Evolutionary conservation across 2,329 filamentous ascomycete species (phyloP).

Genomic region (Stagonosporopsis tanaceti): DNA sequence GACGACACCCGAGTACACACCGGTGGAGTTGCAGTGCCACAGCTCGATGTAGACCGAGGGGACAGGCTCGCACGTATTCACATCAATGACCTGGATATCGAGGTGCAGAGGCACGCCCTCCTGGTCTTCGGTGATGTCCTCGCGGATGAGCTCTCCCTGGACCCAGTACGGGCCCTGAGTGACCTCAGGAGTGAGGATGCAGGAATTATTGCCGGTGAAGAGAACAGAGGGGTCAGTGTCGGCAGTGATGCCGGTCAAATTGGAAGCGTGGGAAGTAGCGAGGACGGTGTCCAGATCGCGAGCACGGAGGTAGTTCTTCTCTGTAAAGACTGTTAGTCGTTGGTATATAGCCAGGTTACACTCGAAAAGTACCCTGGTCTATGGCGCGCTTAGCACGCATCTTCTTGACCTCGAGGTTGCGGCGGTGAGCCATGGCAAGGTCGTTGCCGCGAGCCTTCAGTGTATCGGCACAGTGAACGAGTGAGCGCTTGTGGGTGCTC

Average conservation of each 20-base stretch:
- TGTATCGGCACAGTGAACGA: slow-evolving; percentile 52
- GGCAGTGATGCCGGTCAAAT: slow-evolving; percentile 39
- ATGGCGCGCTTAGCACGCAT: slow-evolving; percentile 51
- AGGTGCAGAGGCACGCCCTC: slow-evolving; percentile 59
- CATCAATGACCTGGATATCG: slow-evolving; percentile 64
- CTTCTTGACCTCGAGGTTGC: slow-evolving; percentile 50
- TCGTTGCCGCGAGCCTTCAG: slow-evolving; percentile 52
- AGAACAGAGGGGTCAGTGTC: slow-evolving; percentile 38
- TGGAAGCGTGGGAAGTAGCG: slow-evolving; percentile 40
- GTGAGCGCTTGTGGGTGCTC: slow-evolving; percentile 49
- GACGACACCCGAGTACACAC: slow-evolving; percentile 47
- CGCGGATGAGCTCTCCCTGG: slow-evolving; percentile 60
- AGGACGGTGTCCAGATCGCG: slow-evolving; percentile 41
- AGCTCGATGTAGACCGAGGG: slow-evolving; percentile 60
- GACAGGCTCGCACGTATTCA: slow-evolving; percentile 62
- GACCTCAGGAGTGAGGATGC: slow-evolving; percentile 45
- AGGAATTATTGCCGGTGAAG: slow-evolving; percentile 45
- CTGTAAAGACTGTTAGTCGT: slow-evolving; percentile 24
- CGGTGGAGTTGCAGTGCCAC: slow-evolving; percentile 57
- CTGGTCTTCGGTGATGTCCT: slow-evolving; percentile 59
- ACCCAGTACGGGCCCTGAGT: slow-evolving; percentile 53
- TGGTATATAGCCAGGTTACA: background rate
- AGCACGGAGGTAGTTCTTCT: slow-evolving; percentile 37
- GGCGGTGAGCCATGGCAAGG: slow-evolving; percentile 53
- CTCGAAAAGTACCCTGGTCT: slow-evolving; percentile 22